These are phyloP conservation scores for Selaginella tamariscina DNA, from an alignment of 75 land plant species.

Conservation along the genomic window DNA sequence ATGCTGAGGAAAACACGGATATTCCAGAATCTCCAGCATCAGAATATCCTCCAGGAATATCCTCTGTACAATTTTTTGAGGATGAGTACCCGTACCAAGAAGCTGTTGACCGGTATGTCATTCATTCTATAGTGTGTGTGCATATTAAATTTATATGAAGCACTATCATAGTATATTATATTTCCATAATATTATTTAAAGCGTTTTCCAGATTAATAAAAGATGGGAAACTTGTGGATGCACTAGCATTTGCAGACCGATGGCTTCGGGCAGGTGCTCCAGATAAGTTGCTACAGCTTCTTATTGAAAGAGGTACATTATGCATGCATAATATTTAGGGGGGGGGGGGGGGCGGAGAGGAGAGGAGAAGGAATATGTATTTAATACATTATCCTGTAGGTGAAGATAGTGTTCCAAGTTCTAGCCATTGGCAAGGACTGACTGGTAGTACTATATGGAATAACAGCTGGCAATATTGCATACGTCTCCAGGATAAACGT, in stretches of 20 bases:
- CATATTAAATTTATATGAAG: neutral
- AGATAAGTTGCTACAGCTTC: slow-evolving; percentile 44
- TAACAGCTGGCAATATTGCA: slow-evolving; percentile 86
- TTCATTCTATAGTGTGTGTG: neutral
- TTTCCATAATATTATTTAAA: neutral
- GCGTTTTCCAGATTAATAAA: slow-evolving; percentile 31
- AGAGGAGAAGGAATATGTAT: too few relatives aligned
- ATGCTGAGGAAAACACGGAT: slow-evolving; percentile 30
- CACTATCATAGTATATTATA: neutral
- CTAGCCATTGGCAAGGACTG: slow-evolving; percentile 39
- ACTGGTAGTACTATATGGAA: slow-evolving; percentile 42
- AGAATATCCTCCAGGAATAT: neutral
- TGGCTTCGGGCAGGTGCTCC: slow-evolving; percentile 87
- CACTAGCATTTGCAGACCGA: slow-evolving; percentile 92
- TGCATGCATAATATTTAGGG: too few relatives aligned
- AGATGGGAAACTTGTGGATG: slow-evolving; percentile 89
- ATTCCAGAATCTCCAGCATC: too few relatives aligned
- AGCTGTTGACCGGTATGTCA: slow-evolving; percentile 67
- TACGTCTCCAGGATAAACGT: slow-evolving; percentile 72
- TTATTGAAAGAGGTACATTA: slow-evolving; percentile 71
- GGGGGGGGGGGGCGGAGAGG: too few relatives aligned
- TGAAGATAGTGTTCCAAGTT: slow-evolving; percentile 30
- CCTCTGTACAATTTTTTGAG: slow-evolving; percentile 36
- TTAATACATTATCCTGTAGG: too few relatives aligned
- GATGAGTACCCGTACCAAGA: slow-evolving; percentile 85